Evolutionary conservation across 305 asterid genomes (phyloP).

Genomic region (Fraxinus dipetala): DNA sequence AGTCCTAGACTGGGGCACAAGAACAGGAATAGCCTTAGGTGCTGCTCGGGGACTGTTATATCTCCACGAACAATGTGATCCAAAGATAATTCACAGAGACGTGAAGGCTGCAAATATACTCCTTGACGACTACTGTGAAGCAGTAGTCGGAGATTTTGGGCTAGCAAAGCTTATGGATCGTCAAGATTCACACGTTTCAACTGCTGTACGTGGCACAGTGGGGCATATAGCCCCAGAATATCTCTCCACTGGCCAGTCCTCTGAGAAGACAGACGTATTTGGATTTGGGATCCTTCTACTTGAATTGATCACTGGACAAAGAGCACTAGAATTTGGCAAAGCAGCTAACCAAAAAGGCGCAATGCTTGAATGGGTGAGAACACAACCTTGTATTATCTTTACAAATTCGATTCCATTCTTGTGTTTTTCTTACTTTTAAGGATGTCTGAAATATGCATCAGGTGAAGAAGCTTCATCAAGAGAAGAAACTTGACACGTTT

Average conservation of each 20-base stretch:
- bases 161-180: conserved; percentile 92
- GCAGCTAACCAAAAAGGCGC: conserved; percentile 80
- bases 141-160: conserved; percentile 96
- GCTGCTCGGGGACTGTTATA: conserved; percentile 86
- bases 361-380: conserved; percentile 89
- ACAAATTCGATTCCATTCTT: not conserved
- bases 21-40: conserved; percentile 84
- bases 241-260: conserved; percentile 91
- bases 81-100: conserved; percentile 88
- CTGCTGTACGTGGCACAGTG: conserved; percentile 94
- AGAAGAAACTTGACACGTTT: conserved; percentile 65
- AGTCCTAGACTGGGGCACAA: conserved; percentile 73
- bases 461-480: conserved; percentile 83
- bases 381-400: not conserved
- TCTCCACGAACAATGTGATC: conserved; percentile 95
- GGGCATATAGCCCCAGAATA: conserved; percentile 96
- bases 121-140: conserved; percentile 86
- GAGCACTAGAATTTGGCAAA: conserved; percentile 81
- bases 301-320: conserved; percentile 82
- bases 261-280: conserved; percentile 92
- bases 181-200: conserved; percentile 85
- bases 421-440: not conserved
- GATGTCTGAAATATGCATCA: conserved; percentile 22
- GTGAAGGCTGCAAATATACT: conserved; percentile 93
- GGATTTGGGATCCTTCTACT: conserved; percentile 94